A percentile compares a stretch with the other conserved stretches of the same genome.
phyloP scores from a whole-genome alignment of 345 rosid species.

The Aquilaria malaccensis region DNA sequence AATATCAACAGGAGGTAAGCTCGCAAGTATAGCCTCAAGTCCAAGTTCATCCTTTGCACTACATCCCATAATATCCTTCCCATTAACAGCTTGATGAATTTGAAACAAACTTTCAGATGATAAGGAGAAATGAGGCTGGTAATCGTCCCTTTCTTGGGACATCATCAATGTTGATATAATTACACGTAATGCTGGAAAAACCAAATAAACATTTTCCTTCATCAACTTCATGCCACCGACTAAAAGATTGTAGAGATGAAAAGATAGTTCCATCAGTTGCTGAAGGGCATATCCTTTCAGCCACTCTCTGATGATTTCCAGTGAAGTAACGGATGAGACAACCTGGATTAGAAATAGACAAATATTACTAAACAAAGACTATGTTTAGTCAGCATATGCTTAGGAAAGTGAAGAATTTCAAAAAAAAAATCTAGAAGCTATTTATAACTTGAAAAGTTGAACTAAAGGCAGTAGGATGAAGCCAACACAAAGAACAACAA shows the following conservation, averaged over 20 bases:
- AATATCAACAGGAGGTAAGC: conserved; percentile 58
- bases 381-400: too few species aligned
- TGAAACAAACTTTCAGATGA: conserved; percentile 54
- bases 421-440: too few species aligned
- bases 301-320: conserved; percentile 56
- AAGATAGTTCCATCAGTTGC: conserved; percentile 61
- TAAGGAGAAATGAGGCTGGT: conserved; percentile 70
- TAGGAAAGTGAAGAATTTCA: too few species aligned
- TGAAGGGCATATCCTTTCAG: conserved; percentile 67
- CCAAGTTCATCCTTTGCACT: conserved; percentile 43
- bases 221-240: conserved; percentile 34
- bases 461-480: too few species aligned
- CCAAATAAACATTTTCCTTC: conserved; percentile 29
- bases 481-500: too few species aligned
- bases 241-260: conserved; percentile 53
- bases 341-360: conserved; percentile 33
- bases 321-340: conserved; percentile 37
- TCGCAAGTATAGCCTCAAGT: conserved; percentile 59
- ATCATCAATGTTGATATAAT: conserved; percentile 48
- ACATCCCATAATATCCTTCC: conserved; percentile 19
- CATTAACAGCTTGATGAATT: conserved; percentile 44
- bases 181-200: conserved; percentile 41
- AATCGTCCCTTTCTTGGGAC: conserved; percentile 63
- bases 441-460: too few species aligned
- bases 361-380: neutral